These are phyloP conservation scores for Trametes gibbosa DNA, from an alignment of 768 basidiomycete species.

Conservation along the genomic window DNA sequence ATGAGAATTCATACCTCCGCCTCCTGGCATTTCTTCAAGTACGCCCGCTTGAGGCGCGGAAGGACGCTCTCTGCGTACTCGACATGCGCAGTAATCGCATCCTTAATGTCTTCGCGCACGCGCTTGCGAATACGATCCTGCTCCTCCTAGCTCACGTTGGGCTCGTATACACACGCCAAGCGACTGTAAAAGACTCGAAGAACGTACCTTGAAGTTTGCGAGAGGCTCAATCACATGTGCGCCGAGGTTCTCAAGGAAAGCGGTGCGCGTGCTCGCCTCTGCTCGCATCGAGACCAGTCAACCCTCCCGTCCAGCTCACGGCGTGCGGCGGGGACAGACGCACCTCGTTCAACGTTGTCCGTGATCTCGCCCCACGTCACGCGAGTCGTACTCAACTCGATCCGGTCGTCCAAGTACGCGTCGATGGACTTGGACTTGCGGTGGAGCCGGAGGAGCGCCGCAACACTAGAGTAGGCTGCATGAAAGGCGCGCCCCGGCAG, in stretches of 20 bases:
- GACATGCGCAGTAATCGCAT: conserved; percentile 68
- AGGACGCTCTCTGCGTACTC: conserved; percentile 80
- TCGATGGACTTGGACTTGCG: conserved; percentile 70
- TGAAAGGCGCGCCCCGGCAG: not conserved
- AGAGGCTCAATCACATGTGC: conserved; percentile 74
- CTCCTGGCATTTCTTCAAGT: conserved; percentile 83
- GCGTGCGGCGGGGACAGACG: conserved; percentile 15
- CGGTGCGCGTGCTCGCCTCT: conserved; percentile 83
- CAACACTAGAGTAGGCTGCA: conserved; percentile 47
- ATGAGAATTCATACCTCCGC: conserved; percentile 59
- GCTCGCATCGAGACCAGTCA: conserved; percentile 6
- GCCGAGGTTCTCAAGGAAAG: conserved; percentile 69
- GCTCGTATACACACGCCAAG: not conserved
- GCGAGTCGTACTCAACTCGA: conserved; percentile 58
- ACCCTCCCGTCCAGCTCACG: too few species aligned
- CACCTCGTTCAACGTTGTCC: conserved; percentile 83
- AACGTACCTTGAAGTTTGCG: conserved; percentile 57
- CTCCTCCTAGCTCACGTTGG: conserved; percentile 56
- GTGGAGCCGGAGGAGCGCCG: conserved; percentile 71
- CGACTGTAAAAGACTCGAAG: not conserved
- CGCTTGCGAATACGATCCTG: conserved; percentile 91
- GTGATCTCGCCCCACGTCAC: conserved; percentile 81
- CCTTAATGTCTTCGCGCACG: conserved; percentile 88
- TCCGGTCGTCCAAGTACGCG: conserved; percentile 66
- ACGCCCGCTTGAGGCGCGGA: conserved; percentile 76